phyloP scores from a whole-genome alignment of 306 rosid genomes.

The Castanea mollissima region DNA sequence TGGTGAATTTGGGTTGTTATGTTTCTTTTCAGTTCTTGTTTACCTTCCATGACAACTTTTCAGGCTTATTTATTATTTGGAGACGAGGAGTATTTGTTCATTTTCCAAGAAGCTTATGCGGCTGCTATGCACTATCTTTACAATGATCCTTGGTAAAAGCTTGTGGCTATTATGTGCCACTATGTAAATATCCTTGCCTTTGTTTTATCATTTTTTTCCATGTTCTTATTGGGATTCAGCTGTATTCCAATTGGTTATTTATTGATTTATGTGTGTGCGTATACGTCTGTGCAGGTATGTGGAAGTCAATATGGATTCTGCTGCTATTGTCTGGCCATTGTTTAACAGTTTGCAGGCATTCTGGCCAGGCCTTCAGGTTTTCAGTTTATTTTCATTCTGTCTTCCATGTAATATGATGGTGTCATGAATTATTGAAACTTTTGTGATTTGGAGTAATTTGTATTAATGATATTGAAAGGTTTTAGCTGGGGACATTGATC shows the following conservation, averaged over 20 bases:
- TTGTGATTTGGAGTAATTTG: slow-evolving; percentile 22
- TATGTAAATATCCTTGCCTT: slow-evolving; percentile 25
- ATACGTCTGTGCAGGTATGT: slow-evolving; percentile 65
- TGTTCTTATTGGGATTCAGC: slow-evolving; percentile 13
- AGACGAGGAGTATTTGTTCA: slow-evolving; percentile 91
- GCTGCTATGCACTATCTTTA: slow-evolving; percentile 90
- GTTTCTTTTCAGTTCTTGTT: slow-evolving; percentile 21
- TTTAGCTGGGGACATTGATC: slow-evolving; percentile 90
- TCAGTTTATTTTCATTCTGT: slow-evolving; percentile 15
- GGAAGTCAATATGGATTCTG: slow-evolving; percentile 97
- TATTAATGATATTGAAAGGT: slow-evolving; percentile 57
- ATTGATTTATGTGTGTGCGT: slow-evolving; percentile 18
- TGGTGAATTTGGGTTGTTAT: background rate
- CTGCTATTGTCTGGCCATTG: slow-evolving; percentile 94
- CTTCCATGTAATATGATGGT: slow-evolving; percentile 12
- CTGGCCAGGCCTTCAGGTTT: slow-evolving; percentile 99
- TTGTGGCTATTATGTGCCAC: slow-evolving; percentile 37
- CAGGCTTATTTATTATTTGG: slow-evolving; percentile 96
- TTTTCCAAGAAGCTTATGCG: slow-evolving; percentile 97
- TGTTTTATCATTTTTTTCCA: background rate
- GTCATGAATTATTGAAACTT: slow-evolving; percentile 18
- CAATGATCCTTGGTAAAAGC: slow-evolving; percentile 92
- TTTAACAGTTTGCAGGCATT: slow-evolving; percentile 98
- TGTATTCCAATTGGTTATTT: background rate
- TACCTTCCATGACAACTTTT: slow-evolving; percentile 21